phyloP scores from a whole-genome alignment of 2,329 filamentous ascomycete genomes.

The Verticillium albo-atrum region DNA sequence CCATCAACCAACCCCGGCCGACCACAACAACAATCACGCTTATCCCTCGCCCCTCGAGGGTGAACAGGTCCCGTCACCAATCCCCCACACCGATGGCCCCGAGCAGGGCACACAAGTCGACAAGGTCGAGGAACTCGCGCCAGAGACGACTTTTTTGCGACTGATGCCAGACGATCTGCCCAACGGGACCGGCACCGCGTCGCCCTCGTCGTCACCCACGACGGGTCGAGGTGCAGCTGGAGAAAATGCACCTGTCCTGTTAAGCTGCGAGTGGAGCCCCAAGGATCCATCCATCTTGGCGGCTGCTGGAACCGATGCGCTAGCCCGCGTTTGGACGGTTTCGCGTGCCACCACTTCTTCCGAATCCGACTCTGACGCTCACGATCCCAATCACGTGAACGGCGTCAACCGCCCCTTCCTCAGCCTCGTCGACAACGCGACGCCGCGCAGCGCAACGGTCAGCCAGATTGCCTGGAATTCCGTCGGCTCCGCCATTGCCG shows the following conservation, averaged over 20 bases:
- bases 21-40: conserved; percentile 50
- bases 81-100: conserved; percentile 54
- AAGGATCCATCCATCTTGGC: conserved; percentile 60
- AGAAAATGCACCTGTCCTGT: conserved; percentile 55
- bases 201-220: conserved; percentile 27
- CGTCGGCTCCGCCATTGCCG: conserved; percentile 50
- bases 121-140: conserved; percentile 56
- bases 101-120: conserved; percentile 62
- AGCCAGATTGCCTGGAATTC: conserved; percentile 59
- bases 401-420: conserved; percentile 34
- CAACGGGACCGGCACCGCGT: conserved; percentile 27
- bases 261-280: conserved; percentile 68
- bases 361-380: conserved; percentile 6
- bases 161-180: conserved; percentile 38
- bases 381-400: conserved; percentile 35
- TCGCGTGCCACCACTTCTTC: conserved; percentile 43
- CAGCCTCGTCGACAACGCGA: conserved; percentile 48
- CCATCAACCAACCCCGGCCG: conserved; percentile 23
- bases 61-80: conserved; percentile 48
- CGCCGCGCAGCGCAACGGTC: conserved; percentile 46
- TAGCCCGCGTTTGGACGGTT: conserved; percentile 65
- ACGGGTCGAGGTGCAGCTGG: conserved; percentile 16
- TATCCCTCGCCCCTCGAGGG: conserved; percentile 62
- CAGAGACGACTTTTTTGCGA: conserved; percentile 57
- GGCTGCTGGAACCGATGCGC: conserved; percentile 64